phyloP scores from a whole-genome alignment of 176 grass and related monocot species.

The bread wheat (Triticum aestivum) region IWGSC_CS_RefSeq_v2.1 NC_057800.1:729426761-729427260 shows the following conservation, averaged over 20 bases:
- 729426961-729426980: background rate
- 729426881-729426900: background rate
- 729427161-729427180: too few relatives aligned
- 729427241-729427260: background rate
- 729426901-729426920: background rate
- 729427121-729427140: background rate
- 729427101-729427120: background rate
- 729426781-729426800: background rate
- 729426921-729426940: rapidly evolving
- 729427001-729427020: background rate
- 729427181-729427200: background rate
- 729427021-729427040: background rate
- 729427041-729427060: background rate
- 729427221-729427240: background rate
- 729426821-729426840: rapidly evolving
- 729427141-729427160: background rate
- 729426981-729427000: background rate
- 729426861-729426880: background rate
- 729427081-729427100: background rate
- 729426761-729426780: background rate
- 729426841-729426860: background rate
- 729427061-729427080: background rate
- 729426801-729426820: background rate
- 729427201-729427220: background rate
- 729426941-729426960: background rate